phyloP scores from a whole-genome alignment of 345 rosid genomes.

The Linum usitatissimum region DNA sequence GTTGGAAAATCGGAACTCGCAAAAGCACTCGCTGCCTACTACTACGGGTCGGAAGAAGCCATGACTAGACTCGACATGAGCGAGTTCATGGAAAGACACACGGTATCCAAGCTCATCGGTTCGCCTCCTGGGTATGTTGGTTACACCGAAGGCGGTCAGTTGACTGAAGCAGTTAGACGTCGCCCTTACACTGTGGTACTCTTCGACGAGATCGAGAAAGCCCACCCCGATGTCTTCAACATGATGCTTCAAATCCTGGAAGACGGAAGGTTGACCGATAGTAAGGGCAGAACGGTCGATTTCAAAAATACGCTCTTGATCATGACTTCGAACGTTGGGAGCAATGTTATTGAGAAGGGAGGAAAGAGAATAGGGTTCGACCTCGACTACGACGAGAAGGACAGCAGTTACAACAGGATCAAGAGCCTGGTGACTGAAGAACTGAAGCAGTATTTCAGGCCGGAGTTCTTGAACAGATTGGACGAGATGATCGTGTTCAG shows the following conservation, averaged over 20 bases:
- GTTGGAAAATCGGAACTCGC: conserved; percentile 99
- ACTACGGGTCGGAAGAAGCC: conserved; percentile 94
- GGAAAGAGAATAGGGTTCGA: conserved; percentile 85
- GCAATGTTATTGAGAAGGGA: conserved; percentile 92
- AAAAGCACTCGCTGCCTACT: conserved; percentile 86
- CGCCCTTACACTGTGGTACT: conserved; percentile 88
- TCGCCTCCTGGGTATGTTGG: conserved; percentile 99
- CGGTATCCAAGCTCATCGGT: conserved; percentile 93
- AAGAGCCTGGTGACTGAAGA: conserved; percentile 94
- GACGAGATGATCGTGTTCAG: conserved; percentile 98
- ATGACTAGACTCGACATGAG: conserved; percentile 99
- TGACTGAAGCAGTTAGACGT: conserved; percentile 93
- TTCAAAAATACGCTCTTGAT: conserved; percentile 94
- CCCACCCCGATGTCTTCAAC: conserved; percentile 97
- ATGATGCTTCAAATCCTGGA: conserved; percentile 99
- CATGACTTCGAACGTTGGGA: conserved; percentile 96
- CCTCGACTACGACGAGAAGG: conserved; percentile 83
- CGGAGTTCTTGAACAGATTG: conserved; percentile 87
- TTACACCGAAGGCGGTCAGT: conserved; percentile 93
- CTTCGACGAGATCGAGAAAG: conserved; percentile 96
- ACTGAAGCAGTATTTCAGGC: conserved; percentile 82
- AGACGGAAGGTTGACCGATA: conserved; percentile 93
- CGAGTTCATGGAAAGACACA: conserved; percentile 98
- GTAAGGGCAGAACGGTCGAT: conserved; percentile 97
- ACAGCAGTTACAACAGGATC: conserved; percentile 80